These are phyloP conservation scores for Phaeotremella skinneri DNA, from an alignment of 768 basidiomycete species.

Conservation along the genomic window DNA sequence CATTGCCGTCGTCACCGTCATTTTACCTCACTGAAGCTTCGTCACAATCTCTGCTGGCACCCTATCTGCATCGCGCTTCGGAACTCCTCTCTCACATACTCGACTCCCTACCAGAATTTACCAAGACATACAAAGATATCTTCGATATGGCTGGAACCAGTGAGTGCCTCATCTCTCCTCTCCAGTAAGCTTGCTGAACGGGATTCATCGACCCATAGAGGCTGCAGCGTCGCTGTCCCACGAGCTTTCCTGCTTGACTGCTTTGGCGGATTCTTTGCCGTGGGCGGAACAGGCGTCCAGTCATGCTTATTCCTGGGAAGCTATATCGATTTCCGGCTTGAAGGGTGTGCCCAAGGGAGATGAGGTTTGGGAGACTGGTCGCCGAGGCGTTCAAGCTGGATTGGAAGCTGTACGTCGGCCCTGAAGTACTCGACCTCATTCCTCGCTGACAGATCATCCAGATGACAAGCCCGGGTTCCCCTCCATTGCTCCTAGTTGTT, in stretches of 20 bases:
- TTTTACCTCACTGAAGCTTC: slow-evolving; percentile 44
- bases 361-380: slow-evolving; percentile 41
- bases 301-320: slow-evolving; percentile 35
- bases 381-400: slow-evolving; percentile 41
- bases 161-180: slow-evolving; percentile 24
- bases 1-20: slow-evolving; percentile 30
- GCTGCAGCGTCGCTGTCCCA: slow-evolving; percentile 39
- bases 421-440: not conserved
- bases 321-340: slow-evolving; percentile 44
- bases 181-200: not conserved
- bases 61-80: slow-evolving; percentile 42
- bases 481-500: slow-evolving; percentile 48
- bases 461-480: slow-evolving; percentile 46
- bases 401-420: slow-evolving; percentile 41
- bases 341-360: slow-evolving; percentile 24
- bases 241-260: slow-evolving; percentile 43
- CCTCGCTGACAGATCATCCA: slow-evolving; percentile 17
- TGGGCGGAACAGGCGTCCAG: slow-evolving; percentile 29
- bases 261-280: slow-evolving; percentile 42
- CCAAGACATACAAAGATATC: slow-evolving; percentile 43
- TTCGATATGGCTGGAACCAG: slow-evolving; percentile 46
- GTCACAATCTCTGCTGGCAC: slow-evolving; percentile 34
- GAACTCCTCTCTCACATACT: slow-evolving; percentile 33
- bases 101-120: slow-evolving; percentile 28
- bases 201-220: slow-evolving; percentile 18